Evolutionary conservation across 2,329 filamentous ascomycete genomes (phyloP).

Genomic region (Monilinia laxa): DNA sequence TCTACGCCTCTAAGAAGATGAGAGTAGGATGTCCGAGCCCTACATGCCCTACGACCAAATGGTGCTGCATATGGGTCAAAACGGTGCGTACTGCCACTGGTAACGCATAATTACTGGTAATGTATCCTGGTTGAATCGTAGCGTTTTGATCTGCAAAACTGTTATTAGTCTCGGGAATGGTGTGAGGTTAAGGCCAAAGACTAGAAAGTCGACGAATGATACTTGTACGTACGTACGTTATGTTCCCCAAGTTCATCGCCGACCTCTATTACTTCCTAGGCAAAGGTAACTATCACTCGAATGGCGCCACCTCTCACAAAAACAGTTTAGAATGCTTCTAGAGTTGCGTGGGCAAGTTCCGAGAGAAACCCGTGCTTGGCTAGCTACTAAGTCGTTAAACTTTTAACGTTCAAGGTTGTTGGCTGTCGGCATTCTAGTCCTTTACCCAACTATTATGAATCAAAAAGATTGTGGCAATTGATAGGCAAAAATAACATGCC

Average conservation of each 20-base stretch:
- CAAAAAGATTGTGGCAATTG: not conserved
- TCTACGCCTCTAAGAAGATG: too few species aligned
- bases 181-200: too few species aligned
- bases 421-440: not conserved
- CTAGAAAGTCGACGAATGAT: too few species aligned
- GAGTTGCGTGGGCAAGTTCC: not conserved
- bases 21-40: not conserved
- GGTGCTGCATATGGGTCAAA: slow-evolving; percentile 4
- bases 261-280: too few species aligned
- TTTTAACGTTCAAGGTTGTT: not conserved
- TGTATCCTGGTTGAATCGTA: not conserved
- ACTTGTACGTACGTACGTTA: not conserved
- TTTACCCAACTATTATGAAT: not conserved
- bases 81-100: not conserved
- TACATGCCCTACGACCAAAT: not conserved
- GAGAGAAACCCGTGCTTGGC: not conserved
- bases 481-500: not conserved
- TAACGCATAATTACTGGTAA: not conserved
- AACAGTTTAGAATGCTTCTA: not conserved
- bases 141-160: slow-evolving; percentile 5
- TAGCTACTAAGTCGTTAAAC: not conserved
- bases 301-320: not conserved
- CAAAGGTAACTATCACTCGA: too few species aligned
- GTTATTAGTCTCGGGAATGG: not conserved
- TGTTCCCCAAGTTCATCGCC: not conserved